Conservation (phyloP, 306 rosid genomes). For the Corylus americana region DNA sequence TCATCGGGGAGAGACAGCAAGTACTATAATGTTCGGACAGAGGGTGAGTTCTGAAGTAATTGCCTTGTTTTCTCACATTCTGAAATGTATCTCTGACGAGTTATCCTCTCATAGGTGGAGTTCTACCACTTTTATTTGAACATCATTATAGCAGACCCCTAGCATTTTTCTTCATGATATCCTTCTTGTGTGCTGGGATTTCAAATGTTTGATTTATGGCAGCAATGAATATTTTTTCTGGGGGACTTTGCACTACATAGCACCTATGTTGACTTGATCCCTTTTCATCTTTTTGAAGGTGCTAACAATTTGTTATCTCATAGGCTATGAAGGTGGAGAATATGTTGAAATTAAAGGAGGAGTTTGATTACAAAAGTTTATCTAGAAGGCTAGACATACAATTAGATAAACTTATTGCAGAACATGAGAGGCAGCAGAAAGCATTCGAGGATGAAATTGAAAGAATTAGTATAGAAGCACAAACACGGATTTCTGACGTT, state of each 20-base stretch:
- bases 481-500: conserved; percentile 64
- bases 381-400: conserved; percentile 87
- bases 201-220: conserved; percentile 10
- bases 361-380: conserved; percentile 95
- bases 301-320: conserved; percentile 32
- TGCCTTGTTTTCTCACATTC: conserved; percentile 17
- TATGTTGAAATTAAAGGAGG: conserved; percentile 95
- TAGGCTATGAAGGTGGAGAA: conserved; percentile 99
- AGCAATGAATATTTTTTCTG: conserved; percentile 10
- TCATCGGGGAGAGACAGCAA: conserved; percentile 97
- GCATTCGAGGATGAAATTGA: conserved; percentile 86
- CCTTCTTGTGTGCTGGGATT: conserved; percentile 18
- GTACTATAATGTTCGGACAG: conserved; percentile 98
- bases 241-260: conserved; percentile 23
- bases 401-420: conserved; percentile 86
- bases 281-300: conserved; percentile 23
- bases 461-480: conserved; percentile 69
- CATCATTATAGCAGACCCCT: neutral
- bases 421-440: conserved; percentile 97
- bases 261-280: conserved; percentile 8
- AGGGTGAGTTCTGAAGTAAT: conserved; percentile 59
- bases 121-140: neutral
- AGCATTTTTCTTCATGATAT: conserved; percentile 8
- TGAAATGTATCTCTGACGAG: conserved; percentile 11
- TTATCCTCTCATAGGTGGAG: neutral